phyloP scores from a whole-genome alignment of 192 early-diverging fungal species.

The Geranomyces variabilis region DNA sequence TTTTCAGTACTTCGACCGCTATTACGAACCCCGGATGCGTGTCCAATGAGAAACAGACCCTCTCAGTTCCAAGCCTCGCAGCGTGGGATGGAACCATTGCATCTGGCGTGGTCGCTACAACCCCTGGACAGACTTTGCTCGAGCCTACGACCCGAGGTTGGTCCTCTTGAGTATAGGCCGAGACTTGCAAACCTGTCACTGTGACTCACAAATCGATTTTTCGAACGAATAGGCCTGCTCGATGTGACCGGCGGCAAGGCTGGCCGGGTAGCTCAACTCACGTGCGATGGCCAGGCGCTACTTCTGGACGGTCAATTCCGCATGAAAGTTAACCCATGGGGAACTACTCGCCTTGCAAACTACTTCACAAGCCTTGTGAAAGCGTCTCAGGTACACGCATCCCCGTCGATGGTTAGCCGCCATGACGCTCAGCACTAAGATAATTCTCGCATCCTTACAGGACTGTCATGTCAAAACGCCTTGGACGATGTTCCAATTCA shows the following conservation, averaged over 20 bases:
- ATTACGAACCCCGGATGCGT: not conserved
- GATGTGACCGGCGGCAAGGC: not conserved
- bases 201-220: too few relatives aligned
- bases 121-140: not conserved
- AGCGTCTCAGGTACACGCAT: not conserved
- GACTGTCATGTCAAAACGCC: not conserved
- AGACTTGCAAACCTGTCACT: too few relatives aligned
- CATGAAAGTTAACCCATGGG: not conserved
- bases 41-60: not conserved
- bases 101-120: not conserved
- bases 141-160: not conserved
- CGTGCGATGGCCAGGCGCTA: not conserved
- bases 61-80: not conserved
- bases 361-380: not conserved
- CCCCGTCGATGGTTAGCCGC: too few relatives aligned
- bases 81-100: not conserved
- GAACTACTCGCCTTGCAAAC: not conserved
- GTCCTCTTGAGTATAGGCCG: not conserved
- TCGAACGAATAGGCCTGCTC: not conserved
- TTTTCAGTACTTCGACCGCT: not conserved
- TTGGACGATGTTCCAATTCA: not conserved
- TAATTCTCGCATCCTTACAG: too few relatives aligned
- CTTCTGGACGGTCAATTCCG: constrained; percentile 3
- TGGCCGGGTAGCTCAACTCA: not conserved
- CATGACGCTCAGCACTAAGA: too few relatives aligned